Conservation (phyloP, 1,139 yeast species). For the Keqinozyma sinolaborantium region DNA sequence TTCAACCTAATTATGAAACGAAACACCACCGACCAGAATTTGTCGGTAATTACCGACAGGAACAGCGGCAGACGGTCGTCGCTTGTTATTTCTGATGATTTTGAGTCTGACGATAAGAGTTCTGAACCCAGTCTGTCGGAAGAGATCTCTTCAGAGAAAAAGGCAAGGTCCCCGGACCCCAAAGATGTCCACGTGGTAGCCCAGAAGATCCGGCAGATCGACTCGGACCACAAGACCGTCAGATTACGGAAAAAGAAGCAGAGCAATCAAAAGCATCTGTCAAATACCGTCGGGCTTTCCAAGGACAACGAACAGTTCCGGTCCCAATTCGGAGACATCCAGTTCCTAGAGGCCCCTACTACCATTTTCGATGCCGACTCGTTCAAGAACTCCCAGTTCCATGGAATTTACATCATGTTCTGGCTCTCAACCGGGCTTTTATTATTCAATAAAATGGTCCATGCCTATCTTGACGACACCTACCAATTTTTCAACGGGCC, state of each 20-base stretch:
- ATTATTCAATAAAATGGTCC: constrained; percentile 46
- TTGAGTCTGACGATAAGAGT: constrained; percentile 8
- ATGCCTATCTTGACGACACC: constrained; percentile 26
- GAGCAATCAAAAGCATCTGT: background rate
- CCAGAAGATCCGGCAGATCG: constrained; percentile 9
- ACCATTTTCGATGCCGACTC: constrained; percentile 48
- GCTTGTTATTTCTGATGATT: constrained; percentile 19
- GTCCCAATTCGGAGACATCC: constrained; percentile 38
- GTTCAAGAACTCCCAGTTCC: constrained; percentile 44
- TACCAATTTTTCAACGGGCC: constrained; percentile 18
- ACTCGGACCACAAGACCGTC: constrained; percentile 4
- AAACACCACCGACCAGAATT: constrained; percentile 16
- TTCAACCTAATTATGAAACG: no score
- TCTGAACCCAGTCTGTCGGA: background rate
- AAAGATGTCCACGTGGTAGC: constrained; percentile 1
- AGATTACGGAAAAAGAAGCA: constrained; percentile 7
- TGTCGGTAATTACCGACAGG: constrained; percentile 17
- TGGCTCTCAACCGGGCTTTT: constrained; percentile 64
- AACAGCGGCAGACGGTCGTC: constrained; percentile 20
- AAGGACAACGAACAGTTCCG: constrained; percentile 4
- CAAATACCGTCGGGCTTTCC: background rate
- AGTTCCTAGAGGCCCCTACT: constrained; percentile 34
- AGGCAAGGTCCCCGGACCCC: constrained; percentile 1
- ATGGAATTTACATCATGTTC: constrained; percentile 63
- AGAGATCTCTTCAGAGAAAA: constrained; percentile 3